phyloP scores from a whole-genome alignment of 1,139 yeast genomes.

The Groenewaldozyma sp. region DNA sequence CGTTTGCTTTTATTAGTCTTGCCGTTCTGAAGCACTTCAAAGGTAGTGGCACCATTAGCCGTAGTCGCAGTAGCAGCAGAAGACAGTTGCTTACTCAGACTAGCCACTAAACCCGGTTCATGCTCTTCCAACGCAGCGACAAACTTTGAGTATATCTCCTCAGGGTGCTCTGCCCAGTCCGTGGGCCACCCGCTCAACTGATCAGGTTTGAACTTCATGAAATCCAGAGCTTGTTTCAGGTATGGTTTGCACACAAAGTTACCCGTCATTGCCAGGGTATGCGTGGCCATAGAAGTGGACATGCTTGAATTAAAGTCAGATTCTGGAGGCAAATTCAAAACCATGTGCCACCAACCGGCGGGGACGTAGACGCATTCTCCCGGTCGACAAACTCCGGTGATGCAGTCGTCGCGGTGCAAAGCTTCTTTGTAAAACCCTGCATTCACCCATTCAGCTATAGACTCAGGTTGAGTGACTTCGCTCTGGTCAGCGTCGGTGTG shows the following conservation, averaged over 20 bases:
- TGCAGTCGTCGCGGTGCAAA: not conserved
- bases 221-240: constrained; percentile 44
- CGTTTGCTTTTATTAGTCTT: no score
- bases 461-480: constrained; percentile 86
- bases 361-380: constrained; percentile 88
- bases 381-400: constrained; percentile 44
- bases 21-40: no score
- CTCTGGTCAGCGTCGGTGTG: constrained; percentile 60
- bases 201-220: constrained; percentile 53
- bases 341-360: constrained; percentile 94
- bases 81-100: no score
- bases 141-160: not conserved
- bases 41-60: no score
- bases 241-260: constrained; percentile 69
- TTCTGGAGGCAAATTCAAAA: constrained; percentile 63
- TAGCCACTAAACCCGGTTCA: not conserved
- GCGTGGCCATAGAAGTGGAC: no score
- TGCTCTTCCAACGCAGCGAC: not conserved
- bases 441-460: constrained; percentile 84
- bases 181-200: constrained; percentile 73
- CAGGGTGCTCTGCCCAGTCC: constrained; percentile 5
- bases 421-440: constrained; percentile 56
- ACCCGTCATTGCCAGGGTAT: constrained; percentile 71
- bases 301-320: no score
- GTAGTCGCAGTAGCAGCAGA: no score